Conservation (phyloP, 1,139 yeast genomes). For the Yamadazyma taylorii region DNA sequence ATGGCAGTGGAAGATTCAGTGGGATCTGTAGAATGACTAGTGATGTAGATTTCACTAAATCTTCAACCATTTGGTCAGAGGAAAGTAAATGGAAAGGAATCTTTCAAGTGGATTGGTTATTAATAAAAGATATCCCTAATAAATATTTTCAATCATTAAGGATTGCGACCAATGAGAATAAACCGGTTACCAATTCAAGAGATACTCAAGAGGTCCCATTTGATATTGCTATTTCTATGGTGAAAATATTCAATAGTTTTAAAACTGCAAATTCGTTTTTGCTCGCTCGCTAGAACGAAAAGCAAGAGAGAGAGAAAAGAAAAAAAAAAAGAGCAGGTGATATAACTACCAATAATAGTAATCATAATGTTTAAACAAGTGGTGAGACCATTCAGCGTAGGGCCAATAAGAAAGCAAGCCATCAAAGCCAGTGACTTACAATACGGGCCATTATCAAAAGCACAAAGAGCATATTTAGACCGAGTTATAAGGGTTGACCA, state of each 20-base stretch:
- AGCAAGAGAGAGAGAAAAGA: background rate
- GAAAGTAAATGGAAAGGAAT: constrained; percentile 50
- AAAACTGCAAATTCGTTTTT: constrained; percentile 16
- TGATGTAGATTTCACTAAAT: constrained; percentile 32
- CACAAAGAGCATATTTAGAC: constrained; percentile 71
- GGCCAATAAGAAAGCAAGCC: background rate
- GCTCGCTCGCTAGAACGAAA: background rate
- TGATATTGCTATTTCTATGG: constrained; percentile 48
- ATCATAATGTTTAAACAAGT: constrained; percentile 1
- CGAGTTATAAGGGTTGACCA: constrained; percentile 89
- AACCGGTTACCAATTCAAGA: constrained; percentile 58
- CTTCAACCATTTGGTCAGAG: constrained; percentile 51
- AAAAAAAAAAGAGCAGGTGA: no score
- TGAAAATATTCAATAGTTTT: constrained; percentile 41
- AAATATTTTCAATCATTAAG: constrained; percentile 43
- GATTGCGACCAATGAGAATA: constrained; percentile 46
- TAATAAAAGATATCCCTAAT: constrained; percentile 52
- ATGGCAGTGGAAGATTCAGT: constrained; percentile 59
- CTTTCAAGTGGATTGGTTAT: constrained; percentile 54
- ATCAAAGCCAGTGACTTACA: constrained; percentile 19
- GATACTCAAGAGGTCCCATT: constrained; percentile 56
- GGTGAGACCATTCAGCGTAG: background rate
- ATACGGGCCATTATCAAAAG: constrained; percentile 49
- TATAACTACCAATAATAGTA: no score
- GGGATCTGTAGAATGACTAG: constrained; percentile 61